phyloP scores from a whole-genome alignment of 2,329 filamentous ascomycete species.

The Huntiella decipiens region DNA sequence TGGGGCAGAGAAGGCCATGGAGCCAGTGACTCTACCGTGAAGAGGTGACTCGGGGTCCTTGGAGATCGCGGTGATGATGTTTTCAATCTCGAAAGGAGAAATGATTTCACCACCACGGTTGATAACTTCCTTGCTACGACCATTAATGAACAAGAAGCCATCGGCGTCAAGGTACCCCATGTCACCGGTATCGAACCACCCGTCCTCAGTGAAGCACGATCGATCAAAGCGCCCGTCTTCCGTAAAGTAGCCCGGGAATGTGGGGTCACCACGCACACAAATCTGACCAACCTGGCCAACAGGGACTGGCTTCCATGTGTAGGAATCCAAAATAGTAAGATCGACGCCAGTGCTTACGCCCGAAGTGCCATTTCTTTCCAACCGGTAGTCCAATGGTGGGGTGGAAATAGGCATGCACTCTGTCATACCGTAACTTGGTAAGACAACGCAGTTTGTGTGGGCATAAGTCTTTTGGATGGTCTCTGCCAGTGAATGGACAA shows the following conservation, averaged over 20 bases:
- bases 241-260: conserved; percentile 30
- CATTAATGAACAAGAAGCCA: conserved; percentile 34
- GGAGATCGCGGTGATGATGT: conserved; percentile 31
- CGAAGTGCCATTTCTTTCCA: conserved; percentile 34
- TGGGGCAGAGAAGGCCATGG: conserved; percentile 32
- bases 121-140: conserved; percentile 36
- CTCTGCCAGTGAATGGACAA: conserved; percentile 30
- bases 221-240: conserved; percentile 24
- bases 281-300: conserved; percentile 24
- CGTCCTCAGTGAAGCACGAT: conserved; percentile 26
- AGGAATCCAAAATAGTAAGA: conserved; percentile 27
- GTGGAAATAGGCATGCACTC: conserved; percentile 41
- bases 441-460: conserved; percentile 23
- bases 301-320: conserved; percentile 16
- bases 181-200: conserved; percentile 37
- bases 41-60: conserved; percentile 23
- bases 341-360: conserved; percentile 33
- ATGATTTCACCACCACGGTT: conserved; percentile 40
- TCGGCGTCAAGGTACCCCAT: conserved; percentile 31
- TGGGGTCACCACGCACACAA: conserved; percentile 30
- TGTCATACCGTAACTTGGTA: conserved; percentile 41
- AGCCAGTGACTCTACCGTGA: conserved; percentile 27
- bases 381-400: conserved; percentile 30
- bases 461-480: conserved; percentile 29
- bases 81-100: conserved; percentile 39